Percentiles rank a stretch among this genome's conserved stretches.
These are phyloP conservation scores for Coriolopsis trogii DNA, from an alignment of 1,284 basidiomycete genomes.

Conservation along the genomic window DNA sequence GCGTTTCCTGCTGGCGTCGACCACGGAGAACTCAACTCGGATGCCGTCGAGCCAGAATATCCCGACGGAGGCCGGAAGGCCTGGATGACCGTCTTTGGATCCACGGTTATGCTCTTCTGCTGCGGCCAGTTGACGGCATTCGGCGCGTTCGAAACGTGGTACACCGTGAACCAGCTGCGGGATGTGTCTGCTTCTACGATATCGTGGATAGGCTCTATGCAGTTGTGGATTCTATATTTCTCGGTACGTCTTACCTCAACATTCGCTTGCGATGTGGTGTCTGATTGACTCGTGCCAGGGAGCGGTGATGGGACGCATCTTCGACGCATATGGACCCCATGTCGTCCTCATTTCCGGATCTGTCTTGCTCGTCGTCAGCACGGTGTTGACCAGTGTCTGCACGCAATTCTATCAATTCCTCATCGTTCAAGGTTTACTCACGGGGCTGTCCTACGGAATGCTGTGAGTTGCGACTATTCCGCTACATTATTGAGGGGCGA, in stretches of 20 bases:
- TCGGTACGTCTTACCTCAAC: slow-evolving; percentile 42
- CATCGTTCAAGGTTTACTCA: slow-evolving; percentile 40
- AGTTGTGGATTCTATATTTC: slow-evolving; percentile 41
- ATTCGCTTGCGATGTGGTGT: background rate
- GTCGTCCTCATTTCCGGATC: slow-evolving; percentile 37
- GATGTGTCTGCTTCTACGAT: slow-evolving; percentile 40
- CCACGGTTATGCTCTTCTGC: slow-evolving; percentile 38
- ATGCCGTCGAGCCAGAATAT: background rate
- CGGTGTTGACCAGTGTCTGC: slow-evolving; percentile 41
- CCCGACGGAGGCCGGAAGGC: slow-evolving; percentile 33
- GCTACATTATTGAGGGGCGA: background rate
- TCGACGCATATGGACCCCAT: slow-evolving; percentile 39
- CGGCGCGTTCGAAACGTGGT: slow-evolving; percentile 47
- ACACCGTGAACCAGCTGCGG: slow-evolving; percentile 41
- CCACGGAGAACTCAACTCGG: background rate
- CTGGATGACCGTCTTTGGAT: slow-evolving; percentile 41
- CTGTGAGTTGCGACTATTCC: slow-evolving; percentile 34
- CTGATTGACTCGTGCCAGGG: slow-evolving; percentile 26
- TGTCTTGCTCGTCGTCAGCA: slow-evolving; percentile 35
- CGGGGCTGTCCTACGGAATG: slow-evolving; percentile 39
- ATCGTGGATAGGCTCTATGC: slow-evolving; percentile 51
- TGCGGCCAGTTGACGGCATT: slow-evolving; percentile 42
- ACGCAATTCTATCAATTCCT: slow-evolving; percentile 40
- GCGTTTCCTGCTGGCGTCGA: background rate
- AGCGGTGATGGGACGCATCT: slow-evolving; percentile 34